These are phyloP conservation scores for Pseudocercospora macadamiae DNA, from an alignment of 2,329 filamentous ascomycete species.

Conservation along the genomic window DNA sequence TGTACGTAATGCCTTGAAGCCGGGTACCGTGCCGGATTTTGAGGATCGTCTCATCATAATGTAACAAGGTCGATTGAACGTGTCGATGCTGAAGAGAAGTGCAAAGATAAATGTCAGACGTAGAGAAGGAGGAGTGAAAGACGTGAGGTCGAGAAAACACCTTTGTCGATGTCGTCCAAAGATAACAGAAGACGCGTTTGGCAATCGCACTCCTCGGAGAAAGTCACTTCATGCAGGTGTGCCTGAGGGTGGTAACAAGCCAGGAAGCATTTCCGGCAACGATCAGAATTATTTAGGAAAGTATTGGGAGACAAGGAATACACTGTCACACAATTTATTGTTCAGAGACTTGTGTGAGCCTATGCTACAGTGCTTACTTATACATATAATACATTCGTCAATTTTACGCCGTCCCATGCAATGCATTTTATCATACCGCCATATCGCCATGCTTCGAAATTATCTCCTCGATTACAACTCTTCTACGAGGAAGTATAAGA, in stretches of 20 bases:
- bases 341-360: no score
- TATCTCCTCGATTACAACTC: not conserved
- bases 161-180: not conserved
- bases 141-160: not conserved
- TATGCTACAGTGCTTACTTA: no score
- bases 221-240: not conserved
- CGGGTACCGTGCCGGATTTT: not conserved
- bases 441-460: not conserved
- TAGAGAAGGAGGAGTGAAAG: not conserved
- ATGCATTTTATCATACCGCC: not conserved
- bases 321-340: not conserved
- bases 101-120: no score
- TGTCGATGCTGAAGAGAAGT: no score
- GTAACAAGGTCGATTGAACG: not conserved
- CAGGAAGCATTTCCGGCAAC: not conserved
- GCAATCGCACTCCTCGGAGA: not conserved
- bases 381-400: no score
- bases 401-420: not conserved
- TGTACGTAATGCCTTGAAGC: conserved; percentile 2
- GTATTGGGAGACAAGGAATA: not conserved
- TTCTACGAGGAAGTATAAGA: conserved; percentile 8
- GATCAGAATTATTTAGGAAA: not conserved
- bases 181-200: not conserved
- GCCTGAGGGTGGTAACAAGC: not conserved
- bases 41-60: not conserved